Evolutionary conservation across 768 basidiomycete genomes (phyloP), one percentile per base, ranked within the genome.

Genomic region (Galerina sulciceps): DNA sequence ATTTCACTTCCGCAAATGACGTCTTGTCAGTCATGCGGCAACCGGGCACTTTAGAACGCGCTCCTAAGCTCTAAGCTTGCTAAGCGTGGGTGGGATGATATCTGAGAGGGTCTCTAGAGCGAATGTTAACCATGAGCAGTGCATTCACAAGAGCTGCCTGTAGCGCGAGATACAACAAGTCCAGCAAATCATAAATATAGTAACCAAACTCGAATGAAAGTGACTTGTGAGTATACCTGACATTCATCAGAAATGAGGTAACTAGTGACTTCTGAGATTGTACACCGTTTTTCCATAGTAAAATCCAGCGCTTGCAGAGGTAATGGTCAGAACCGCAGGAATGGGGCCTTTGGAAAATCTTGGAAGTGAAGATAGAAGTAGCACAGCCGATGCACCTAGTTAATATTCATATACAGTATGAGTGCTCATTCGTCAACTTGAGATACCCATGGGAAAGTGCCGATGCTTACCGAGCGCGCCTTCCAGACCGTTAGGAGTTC

Each of bases 271-370:
- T 58, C 68, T 71, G 63, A 79, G 65, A 53, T 72, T 74, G 66
- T 84, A 84, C 56, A 85, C 66, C 0, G 80, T 85, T 60, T 77
- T 83, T 56, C 87, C 88, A 64, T 93, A 93, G 73, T 93, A 93
- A 42, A 79, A 60, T 4, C 85, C 87, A 8, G 88, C 73, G 22
- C 77, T 74, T 1, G 87, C 79, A 10, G 89, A 85, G 5, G 89
- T 85, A 18, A 83, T 71, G 10, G 90, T 80, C 35, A 93, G 76
- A 23, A 85, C 67, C 5, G 78, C 75, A 6, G 91, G 91, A 0
- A 94, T 81, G 1, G 92, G 91, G 3, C 90, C 90, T 70, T 92
- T 93, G 10, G 81, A 70, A 40, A 84, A 75, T 42, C 91, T 85
- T 5, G 91, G 92, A 31, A 88, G 68, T 9, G 91, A 93, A 1